A percentile compares a stretch with the other conserved stretches of the same genome.
Evolutionary conservation across 2,329 filamentous ascomycete genomes (phyloP).

Genomic region (Verticillium alfalfae): DNA sequence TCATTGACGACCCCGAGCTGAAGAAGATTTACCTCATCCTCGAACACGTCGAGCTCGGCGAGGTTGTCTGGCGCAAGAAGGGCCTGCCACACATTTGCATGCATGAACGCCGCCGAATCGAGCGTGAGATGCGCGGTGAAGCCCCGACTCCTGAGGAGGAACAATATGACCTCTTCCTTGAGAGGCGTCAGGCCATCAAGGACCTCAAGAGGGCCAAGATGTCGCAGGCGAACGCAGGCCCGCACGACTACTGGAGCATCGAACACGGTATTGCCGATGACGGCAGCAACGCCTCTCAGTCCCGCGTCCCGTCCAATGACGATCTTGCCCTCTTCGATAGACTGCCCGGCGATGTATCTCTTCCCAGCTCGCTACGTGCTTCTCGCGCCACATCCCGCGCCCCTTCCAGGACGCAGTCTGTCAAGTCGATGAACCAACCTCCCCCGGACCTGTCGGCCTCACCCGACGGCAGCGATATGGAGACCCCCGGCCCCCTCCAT

Average conservation of each 20-base stretch:
- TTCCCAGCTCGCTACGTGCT: slow-evolving; percentile 28
- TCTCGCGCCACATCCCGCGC: slow-evolving; percentile 38
- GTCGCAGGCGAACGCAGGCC: slow-evolving; percentile 41
- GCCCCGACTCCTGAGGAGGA: slow-evolving; percentile 55
- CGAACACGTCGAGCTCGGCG: slow-evolving; percentile 89
- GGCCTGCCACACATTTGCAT: slow-evolving; percentile 77
- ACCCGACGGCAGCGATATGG: slow-evolving; percentile 42
- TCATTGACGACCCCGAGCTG: slow-evolving; percentile 92
- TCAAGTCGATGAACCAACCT: slow-evolving; percentile 26
- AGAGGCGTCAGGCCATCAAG: slow-evolving; percentile 53
- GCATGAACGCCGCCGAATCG: slow-evolving; percentile 75
- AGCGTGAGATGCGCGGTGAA: slow-evolving; percentile 62
- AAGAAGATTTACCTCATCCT: slow-evolving; percentile 99
- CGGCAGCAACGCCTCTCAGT: slow-evolving; percentile 32
- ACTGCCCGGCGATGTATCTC: slow-evolving; percentile 23
- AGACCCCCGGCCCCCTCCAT: slow-evolving; percentile 46
- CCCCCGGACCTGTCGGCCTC: slow-evolving; percentile 5
- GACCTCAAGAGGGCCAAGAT: slow-evolving; percentile 52
- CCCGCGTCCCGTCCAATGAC: slow-evolving; percentile 35
- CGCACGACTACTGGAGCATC: slow-evolving; percentile 73
- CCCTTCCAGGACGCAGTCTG: slow-evolving; percentile 42
- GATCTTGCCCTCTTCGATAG: slow-evolving; percentile 28
- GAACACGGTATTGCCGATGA: slow-evolving; percentile 66
- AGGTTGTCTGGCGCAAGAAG: slow-evolving; percentile 90
- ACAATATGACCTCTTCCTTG: slow-evolving; percentile 52